Evolutionary conservation across 306 rosid genomes (phyloP), one percentile per base, ranked within the genome.

Genomic region (Mimosa pudica): DNA sequence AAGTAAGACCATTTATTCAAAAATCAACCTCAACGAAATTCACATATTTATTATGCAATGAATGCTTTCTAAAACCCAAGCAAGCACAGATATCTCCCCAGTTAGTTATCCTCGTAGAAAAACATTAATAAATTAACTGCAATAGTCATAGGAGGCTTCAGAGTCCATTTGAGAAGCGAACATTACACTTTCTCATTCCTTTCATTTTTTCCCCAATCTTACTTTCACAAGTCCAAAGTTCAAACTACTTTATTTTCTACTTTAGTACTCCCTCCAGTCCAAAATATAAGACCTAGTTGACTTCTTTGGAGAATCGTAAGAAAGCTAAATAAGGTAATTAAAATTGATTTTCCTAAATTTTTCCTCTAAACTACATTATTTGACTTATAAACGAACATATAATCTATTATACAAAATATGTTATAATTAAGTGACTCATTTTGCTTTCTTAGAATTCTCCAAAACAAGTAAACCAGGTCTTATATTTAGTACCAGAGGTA

Each of bases 1-100:
- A 70, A 51, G 10, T 55, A 74, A 80, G 80, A 66, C 13, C 71
- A 77, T 6, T 30, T 4, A 51, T 62, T 44, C 10, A 33, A 70
- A 81, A 81, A 45, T 51, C 52, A 61, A 45, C 76, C 66, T 70
- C 68, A 63, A 54, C 17, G 17, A 66, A 45, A 68, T 46, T 76
- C 46, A 42, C 55, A 16, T 3, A n/a, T 36, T 62, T 76, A 78
- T 74, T 8, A 62, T 13, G 63, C 8, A 8, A 20, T 48, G 14
- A 75, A 33, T 18, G n/a, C 77, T 33, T 10, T 38, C n/a, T 73
- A 9, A 42, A 46, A 74, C 32, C 13, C 54, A 42, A 12, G 16
- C 20, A 12, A 57, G 2, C 6, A 44, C 24, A 74, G 70, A 42
- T 10, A 11, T 20, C 30, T 74, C 55, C 55, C 49, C 24, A 42